phyloP scores from a whole-genome alignment of 129 eudicot genomes.

The Flaveria ramosissima region DNA sequence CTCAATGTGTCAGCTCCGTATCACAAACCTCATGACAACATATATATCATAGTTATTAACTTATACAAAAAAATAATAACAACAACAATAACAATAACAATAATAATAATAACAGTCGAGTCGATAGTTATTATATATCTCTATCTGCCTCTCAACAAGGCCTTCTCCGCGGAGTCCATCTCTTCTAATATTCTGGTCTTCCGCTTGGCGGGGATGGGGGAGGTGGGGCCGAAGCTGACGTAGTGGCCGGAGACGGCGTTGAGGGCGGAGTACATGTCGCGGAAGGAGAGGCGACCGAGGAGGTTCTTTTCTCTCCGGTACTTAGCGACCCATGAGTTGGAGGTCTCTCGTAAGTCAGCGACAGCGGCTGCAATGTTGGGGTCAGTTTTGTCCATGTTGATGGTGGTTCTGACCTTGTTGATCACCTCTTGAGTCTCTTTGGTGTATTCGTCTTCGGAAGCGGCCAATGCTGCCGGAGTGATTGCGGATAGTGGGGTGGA shows the following conservation, averaged over 20 bases:
- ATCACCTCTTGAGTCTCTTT: constrained; percentile 80
- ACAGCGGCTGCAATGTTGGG: constrained; percentile 80
- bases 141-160: constrained; percentile 85
- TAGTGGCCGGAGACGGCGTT: constrained; percentile 98
- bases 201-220: constrained; percentile 94
- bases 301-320: constrained; percentile 83
- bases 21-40: constrained; percentile 36
- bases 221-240: constrained; percentile 95
- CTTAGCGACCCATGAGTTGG: constrained; percentile 94
- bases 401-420: constrained; percentile 66
- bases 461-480: constrained; percentile 51
- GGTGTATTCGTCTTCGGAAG: constrained; percentile 72
- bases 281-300: constrained; percentile 76
- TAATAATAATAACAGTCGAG: no score
- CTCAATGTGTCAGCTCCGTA: constrained; percentile 34
- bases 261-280: constrained; percentile 92
- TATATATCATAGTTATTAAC: constrained; percentile 7
- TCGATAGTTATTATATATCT: not conserved
- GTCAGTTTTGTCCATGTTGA: constrained; percentile 68
- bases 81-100: not conserved
- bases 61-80: constrained; percentile 31
- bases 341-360: constrained; percentile 75
- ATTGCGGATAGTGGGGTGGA: constrained; percentile 39
- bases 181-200: constrained; percentile 87
- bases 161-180: constrained; percentile 95